These are phyloP conservation scores for Friedmanniomyces simplex DNA, from an alignment of 495 filamentous ascomycete species.

Conservation along the genomic window DNA sequence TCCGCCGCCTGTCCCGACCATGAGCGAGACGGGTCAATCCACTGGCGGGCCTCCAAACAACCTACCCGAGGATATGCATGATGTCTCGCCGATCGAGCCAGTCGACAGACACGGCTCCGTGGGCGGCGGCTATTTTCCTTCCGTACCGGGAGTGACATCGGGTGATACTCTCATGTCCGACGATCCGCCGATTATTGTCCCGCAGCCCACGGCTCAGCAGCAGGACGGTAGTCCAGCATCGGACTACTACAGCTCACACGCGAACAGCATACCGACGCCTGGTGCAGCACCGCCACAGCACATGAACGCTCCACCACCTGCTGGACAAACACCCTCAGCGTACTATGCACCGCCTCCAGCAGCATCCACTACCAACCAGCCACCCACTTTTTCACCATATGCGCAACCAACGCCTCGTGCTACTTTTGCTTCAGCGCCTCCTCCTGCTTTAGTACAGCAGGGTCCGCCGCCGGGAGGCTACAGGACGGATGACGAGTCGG, in stretches of 20 bases:
- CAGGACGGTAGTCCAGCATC: not conserved
- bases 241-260: not conserved
- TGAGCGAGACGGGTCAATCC: not conserved
- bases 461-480: slow-evolving; percentile 21
- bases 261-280: not conserved
- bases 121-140: slow-evolving; percentile 46
- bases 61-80: not conserved
- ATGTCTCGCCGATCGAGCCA: slow-evolving; percentile 35
- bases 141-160: slow-evolving; percentile 33
- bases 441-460: slow-evolving; percentile 25
- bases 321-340: not conserved
- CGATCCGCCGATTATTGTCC: not conserved
- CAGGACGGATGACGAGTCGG: slow-evolving; percentile 58
- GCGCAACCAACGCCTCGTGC: not conserved
- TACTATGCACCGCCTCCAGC: not conserved
- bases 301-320: not conserved
- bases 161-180: not conserved
- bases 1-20: not conserved
- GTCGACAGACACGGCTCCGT: slow-evolving; percentile 31
- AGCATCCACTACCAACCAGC: too few relatives aligned
- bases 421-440: not conserved
- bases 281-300: not conserved
- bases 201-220: not conserved
- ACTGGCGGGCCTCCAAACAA: not conserved
- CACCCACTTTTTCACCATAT: too few relatives aligned